Evolutionary conservation across 1,284 basidiomycete genomes (phyloP).

Genomic region (Irpex lacteus): DNA sequence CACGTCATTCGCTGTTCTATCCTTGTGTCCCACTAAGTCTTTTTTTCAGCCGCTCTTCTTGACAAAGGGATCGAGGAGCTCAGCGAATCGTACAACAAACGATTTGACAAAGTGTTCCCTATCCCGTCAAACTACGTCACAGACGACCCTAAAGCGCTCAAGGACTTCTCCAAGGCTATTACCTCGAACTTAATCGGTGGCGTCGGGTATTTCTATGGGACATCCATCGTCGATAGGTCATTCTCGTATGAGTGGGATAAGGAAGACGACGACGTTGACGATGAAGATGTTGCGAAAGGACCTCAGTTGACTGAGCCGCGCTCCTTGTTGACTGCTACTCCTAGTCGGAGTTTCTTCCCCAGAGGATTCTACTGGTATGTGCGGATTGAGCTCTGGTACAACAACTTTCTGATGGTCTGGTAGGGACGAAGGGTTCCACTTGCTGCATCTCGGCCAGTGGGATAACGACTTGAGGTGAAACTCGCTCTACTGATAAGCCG

Average conservation of each 20-base stretch:
- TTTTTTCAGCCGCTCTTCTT: constrained; percentile 48
- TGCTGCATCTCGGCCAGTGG: constrained; percentile 87
- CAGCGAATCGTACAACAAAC: constrained; percentile 57
- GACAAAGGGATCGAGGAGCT: constrained; percentile 71
- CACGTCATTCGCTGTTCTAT: constrained; percentile 16
- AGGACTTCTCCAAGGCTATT: constrained; percentile 80
- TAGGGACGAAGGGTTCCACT: constrained; percentile 96
- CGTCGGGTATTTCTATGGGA: constrained; percentile 94
- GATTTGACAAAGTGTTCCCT: constrained; percentile 72
- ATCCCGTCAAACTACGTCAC: constrained; percentile 53
- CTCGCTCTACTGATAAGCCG: neutral
- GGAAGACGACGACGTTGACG: constrained; percentile 52
- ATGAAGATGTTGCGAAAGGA: constrained; percentile 44
- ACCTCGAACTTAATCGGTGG: constrained; percentile 90
- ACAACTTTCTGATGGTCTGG: constrained; percentile 1
- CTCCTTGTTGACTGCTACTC: constrained; percentile 87
- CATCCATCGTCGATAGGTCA: constrained; percentile 80
- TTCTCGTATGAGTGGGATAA: constrained; percentile 91
- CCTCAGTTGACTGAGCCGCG: constrained; percentile 71
- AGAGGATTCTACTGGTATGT: constrained; percentile 91
- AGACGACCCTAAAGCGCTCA: constrained; percentile 46
- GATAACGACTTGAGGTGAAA: constrained; percentile 85
- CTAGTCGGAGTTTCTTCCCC: constrained; percentile 93
- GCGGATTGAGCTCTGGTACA: neutral
- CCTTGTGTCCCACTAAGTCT: constrained; percentile 6